Evolutionary conservation across 176 grass and related monocot genomes (phyloP).

Genomic region (Cymbopogon citratus): DNA sequence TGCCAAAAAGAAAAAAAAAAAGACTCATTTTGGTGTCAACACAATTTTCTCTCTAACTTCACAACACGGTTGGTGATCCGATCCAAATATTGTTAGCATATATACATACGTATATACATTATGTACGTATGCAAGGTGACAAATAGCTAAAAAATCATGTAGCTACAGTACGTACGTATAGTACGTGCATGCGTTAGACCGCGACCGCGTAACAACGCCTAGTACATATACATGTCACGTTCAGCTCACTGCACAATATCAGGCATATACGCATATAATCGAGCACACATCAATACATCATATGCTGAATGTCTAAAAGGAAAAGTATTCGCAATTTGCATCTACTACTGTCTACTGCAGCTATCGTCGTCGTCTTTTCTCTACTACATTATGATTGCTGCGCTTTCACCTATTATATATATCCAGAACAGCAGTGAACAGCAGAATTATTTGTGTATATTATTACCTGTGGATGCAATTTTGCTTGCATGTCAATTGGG

Average conservation of each 20-base stretch:
- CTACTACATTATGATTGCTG: background rate
- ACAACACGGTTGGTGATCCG: too few species aligned
- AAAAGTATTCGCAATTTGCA: background rate
- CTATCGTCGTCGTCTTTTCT: background rate
- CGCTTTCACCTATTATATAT: background rate
- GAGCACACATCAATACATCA: background rate
- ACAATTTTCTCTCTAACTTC: too few species aligned
- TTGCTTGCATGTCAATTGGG: background rate
- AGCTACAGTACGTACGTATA: background rate
- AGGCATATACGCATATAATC: background rate
- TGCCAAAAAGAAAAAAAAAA: too few species aligned
- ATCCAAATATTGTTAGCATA: background rate
- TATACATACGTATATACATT: too few species aligned
- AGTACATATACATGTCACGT: background rate
- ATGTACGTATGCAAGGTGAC: too few species aligned
- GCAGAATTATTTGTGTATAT: background rate
- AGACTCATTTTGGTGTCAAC: too few species aligned
- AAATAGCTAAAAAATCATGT: background rate
- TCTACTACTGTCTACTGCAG: background rate
- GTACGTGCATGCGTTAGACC: slow-evolving; percentile 24
- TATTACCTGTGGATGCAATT: background rate
- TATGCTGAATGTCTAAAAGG: background rate
- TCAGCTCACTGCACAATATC: background rate
- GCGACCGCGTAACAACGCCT: background rate
- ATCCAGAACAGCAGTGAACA: background rate